Percentiles rank a stretch among this genome's conserved stretches.
phyloP scores from a whole-genome alignment of 805 yeast species.

The Clavispora santaluciae region DNA sequence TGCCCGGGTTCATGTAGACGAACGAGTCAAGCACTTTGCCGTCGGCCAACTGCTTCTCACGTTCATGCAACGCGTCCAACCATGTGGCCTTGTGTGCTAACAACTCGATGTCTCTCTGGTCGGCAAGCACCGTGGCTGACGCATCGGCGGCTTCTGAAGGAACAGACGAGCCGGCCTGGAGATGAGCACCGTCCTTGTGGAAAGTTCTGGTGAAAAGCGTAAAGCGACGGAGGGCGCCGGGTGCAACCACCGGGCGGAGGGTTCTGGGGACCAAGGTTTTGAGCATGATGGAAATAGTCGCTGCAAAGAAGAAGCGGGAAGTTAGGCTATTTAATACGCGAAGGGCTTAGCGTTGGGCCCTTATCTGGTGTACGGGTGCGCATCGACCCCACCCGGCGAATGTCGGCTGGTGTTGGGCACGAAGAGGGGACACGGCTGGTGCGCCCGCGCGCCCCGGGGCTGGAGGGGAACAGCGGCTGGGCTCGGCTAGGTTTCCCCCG shows the following conservation, averaged over 20 bases:
- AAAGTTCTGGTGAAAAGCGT: not conserved
- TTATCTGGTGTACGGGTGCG: slow-evolving; percentile 1
- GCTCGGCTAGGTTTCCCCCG: no score
- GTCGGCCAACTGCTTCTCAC: slow-evolving; percentile 62
- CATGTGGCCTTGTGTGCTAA: slow-evolving; percentile 60
- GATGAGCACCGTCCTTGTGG: not conserved
- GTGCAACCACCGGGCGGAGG: not conserved
- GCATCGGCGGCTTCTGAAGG: slow-evolving; percentile 71
- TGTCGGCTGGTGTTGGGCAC: not conserved
- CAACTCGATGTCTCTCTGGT: slow-evolving; percentile 48
- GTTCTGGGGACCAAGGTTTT: not conserved
- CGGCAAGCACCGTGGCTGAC: slow-evolving; percentile 63
- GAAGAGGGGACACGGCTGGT: not conserved
- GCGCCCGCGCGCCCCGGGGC: not conserved
- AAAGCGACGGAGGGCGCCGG: not conserved
- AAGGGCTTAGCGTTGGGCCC: not conserved
- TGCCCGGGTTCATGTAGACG: slow-evolving; percentile 66
- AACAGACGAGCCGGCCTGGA: slow-evolving; percentile 37
- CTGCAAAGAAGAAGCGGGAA: not conserved
- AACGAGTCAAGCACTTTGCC: slow-evolving; percentile 71
- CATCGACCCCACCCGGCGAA: not conserved
- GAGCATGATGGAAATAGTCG: not conserved
- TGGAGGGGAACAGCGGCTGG: not conserved
- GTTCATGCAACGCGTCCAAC: slow-evolving; percentile 77
- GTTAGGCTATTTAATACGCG: not conserved